phyloP scores from a whole-genome alignment of 768 basidiomycete genomes.

The Pleurotus sapidus region DNA sequence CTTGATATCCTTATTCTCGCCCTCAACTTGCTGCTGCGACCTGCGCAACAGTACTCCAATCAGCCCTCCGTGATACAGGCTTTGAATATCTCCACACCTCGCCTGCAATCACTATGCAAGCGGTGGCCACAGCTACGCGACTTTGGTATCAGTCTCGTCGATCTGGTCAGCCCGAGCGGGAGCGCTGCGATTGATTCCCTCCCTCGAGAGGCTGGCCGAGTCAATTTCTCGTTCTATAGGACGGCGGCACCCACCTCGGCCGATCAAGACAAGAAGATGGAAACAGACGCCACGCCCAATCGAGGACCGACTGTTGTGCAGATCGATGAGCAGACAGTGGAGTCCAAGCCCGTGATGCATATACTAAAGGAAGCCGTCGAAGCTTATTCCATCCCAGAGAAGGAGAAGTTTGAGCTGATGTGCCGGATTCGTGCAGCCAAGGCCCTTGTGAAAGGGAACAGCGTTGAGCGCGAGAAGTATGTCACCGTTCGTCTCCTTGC shows the following conservation, averaged over 20 bases:
- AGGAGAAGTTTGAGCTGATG: conserved; percentile 85
- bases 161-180: conserved; percentile 61
- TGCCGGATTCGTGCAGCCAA: conserved; percentile 83
- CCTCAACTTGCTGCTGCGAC: conserved; percentile 84
- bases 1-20: conserved; percentile 83
- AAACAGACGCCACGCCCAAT: conserved; percentile 47
- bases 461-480: conserved; percentile 73
- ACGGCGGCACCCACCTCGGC: conserved; percentile 39
- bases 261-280: conserved; percentile 45
- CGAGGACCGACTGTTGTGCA: conserved; percentile 63
- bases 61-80: conserved; percentile 82
- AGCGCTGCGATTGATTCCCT: conserved; percentile 54
- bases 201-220: conserved; percentile 73
- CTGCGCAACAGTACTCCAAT: conserved; percentile 92
- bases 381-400: conserved; percentile 64
- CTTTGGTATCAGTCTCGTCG: conserved; percentile 71
- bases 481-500: conserved; percentile 80
- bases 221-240: conserved; percentile 79
- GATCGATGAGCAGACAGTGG: conserved; percentile 58
- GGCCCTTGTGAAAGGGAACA: conserved; percentile 56
- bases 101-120: conserved; percentile 79
- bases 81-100: conserved; percentile 77
- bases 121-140: conserved; percentile 84
- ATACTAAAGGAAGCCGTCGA: conserved; percentile 75
- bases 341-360: conserved; percentile 65